Conservation (phyloP, 768 basidiomycete genomes). For the Suillus ampliporus region DNA sequence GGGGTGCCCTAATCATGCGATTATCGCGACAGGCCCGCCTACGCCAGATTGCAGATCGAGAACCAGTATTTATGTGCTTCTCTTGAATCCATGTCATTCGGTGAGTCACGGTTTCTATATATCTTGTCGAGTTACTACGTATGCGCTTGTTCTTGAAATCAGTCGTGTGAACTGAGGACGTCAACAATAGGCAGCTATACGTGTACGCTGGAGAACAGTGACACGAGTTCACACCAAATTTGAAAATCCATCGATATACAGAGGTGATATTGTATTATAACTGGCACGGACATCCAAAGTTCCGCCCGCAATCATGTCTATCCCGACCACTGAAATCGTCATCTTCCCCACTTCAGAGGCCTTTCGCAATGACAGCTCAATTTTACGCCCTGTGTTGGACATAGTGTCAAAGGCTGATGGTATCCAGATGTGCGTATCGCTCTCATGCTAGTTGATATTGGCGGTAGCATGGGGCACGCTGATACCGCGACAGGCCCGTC, state of each 20-base stretch:
- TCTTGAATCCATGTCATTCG: slow-evolving; percentile 26
- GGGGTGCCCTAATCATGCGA: background rate
- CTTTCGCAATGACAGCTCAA: slow-evolving; percentile 12
- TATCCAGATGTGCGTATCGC: slow-evolving; percentile 18
- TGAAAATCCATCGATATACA: background rate
- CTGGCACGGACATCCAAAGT: background rate
- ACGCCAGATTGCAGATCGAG: slow-evolving; percentile 26
- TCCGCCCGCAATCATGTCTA: slow-evolving; percentile 12
- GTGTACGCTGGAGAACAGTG: no score
- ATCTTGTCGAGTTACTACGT: no score
- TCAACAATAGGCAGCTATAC: no score
- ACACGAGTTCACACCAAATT: background rate
- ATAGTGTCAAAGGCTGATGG: slow-evolving; percentile 19
- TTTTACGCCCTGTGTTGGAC: slow-evolving; percentile 14
- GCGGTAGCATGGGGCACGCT: background rate
- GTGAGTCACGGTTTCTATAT: no score
- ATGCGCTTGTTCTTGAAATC: no score
- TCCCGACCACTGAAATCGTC: slow-evolving; percentile 29
- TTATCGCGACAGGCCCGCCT: slow-evolving; percentile 19
- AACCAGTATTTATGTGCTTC: slow-evolving; percentile 13
- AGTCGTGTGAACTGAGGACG: no score
- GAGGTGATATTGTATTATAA: no score
- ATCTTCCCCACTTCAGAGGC: slow-evolving; percentile 22
- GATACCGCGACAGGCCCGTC: slow-evolving; percentile 16
- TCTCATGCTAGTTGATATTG: background rate